These are phyloP conservation scores for Suillus paluster DNA, from an alignment of 768 basidiomycete genomes.

Conservation along the genomic window DNA sequence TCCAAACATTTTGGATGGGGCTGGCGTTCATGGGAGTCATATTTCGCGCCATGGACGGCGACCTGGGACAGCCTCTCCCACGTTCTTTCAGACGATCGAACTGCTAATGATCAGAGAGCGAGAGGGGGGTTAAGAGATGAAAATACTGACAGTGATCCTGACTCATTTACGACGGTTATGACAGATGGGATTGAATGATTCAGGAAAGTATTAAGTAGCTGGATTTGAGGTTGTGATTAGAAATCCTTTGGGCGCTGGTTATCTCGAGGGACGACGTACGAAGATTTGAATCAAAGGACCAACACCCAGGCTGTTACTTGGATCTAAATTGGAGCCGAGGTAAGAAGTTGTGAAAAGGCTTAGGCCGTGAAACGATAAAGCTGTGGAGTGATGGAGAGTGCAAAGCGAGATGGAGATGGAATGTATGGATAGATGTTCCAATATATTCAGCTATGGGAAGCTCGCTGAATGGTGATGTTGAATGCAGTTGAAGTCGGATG, in stretches of 20 bases:
- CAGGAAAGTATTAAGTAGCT: background rate
- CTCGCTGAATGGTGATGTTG: too few relatives aligned
- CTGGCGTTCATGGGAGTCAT: background rate
- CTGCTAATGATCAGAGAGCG: background rate
- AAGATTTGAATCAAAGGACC: background rate
- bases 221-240: background rate
- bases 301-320: too few relatives aligned
- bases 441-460: too few relatives aligned
- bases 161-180: background rate
- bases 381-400: background rate
- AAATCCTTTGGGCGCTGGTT: background rate
- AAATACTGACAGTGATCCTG: background rate
- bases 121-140: background rate
- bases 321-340: too few relatives aligned
- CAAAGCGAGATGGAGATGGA: too few relatives aligned
- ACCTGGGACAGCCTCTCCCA: background rate
- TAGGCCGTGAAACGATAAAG: background rate
- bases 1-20: background rate
- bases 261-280: background rate
- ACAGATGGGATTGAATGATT: background rate
- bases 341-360: too few relatives aligned
- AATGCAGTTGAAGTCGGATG: too few relatives aligned
- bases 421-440: too few relatives aligned
- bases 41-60: background rate
- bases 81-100: background rate